Conservation (phyloP, 371 early-diverging fungal genomes). For the Mortierella sp. region DNA sequence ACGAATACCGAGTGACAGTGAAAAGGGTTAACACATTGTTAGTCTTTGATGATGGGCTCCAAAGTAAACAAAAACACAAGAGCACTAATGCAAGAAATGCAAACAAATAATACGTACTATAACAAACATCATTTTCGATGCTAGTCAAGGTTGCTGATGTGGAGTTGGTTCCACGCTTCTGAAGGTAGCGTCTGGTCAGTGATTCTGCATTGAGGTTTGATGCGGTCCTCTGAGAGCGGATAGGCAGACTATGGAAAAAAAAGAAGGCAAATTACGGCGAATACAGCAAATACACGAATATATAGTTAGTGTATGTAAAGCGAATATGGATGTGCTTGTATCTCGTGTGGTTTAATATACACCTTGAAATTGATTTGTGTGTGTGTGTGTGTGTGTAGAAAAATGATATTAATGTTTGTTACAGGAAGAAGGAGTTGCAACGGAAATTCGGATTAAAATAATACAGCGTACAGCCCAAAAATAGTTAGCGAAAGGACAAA, state of each 20-base stretch:
- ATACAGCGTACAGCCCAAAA: too few relatives aligned
- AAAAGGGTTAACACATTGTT: background rate
- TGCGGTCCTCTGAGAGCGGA: background rate
- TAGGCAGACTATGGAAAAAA: background rate
- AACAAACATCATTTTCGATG: constrained; percentile 31
- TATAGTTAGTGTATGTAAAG: background rate
- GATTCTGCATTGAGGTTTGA: constrained; percentile 13
- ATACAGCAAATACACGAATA: too few relatives aligned
- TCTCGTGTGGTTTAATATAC: too few relatives aligned
- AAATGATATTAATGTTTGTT: too few relatives aligned
- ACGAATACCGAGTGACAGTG: background rate
- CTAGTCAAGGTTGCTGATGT: constrained; percentile 14
- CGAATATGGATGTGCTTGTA: too few relatives aligned
- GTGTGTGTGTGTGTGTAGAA: too few relatives aligned
- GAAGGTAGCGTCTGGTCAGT: constrained; percentile 31
- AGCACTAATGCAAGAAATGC: background rate
- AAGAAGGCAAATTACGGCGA: background rate
- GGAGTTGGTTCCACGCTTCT: constrained; percentile 14
- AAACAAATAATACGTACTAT: constrained; percentile 23
- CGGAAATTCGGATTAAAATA: too few relatives aligned
- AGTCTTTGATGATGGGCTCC: background rate
- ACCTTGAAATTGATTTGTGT: too few relatives aligned
- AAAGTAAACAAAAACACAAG: background rate
- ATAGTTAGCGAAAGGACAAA: too few relatives aligned
- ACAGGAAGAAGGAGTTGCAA: too few relatives aligned